Base-by-base conservation (phyloP, 2,329 filamentous ascomycete genomes). In the Tolypocladium cylindrosporum region DNA sequence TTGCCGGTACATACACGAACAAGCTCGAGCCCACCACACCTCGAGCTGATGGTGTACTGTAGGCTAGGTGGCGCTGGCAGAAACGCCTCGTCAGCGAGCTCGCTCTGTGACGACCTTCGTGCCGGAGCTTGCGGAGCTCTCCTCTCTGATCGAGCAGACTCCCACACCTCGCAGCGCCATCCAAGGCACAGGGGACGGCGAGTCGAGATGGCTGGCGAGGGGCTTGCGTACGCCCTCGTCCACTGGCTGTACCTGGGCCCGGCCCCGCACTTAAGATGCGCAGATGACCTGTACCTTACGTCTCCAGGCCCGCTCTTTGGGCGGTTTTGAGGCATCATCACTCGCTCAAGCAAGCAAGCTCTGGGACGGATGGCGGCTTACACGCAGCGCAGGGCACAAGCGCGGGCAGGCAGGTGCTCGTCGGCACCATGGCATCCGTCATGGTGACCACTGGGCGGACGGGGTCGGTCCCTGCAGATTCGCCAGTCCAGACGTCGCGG, bases 271-370 rank as follows among this genome's bases (percentile, higher is more conserved):
- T 65, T 65, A 66, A 68, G 52, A 58, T 64, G 68, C 60, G 69
- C 68, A 71, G 69, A 68, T 71, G 69, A 71, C 69, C 67, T 71
- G 69, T 72, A 68, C 69, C 69, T 72, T 70, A 67, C 69, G 67
- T 70, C 61, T 48, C 24, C n/a, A 43, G 53, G 53, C 53, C 53
- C 53, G 53, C 53, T 42, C 24, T 42, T 55, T 43, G 10, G 37
- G 53, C 19, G 24, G 39, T 43, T 54, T n/a, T 21, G 53, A 55
- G 24, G 53, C 39, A 55, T 55, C 53, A 8, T 41, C 40, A 41
- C 53, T 55, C 27, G 27, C 27, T 6, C 27, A 31, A 31, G 27
- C 24, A 27, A 14, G 11, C 34, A 37, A 10, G 9, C 14, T 27
- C 52, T 54, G 21, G 24, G 24, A 39, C 52, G 37, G 52, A 31